Percentiles rank a stretch among this genome's conserved stretches.
These are phyloP conservation scores for Aureobasidium sp. DNA, from an alignment of 2,329 filamentous ascomycete species.

Conservation along the genomic window DNA sequence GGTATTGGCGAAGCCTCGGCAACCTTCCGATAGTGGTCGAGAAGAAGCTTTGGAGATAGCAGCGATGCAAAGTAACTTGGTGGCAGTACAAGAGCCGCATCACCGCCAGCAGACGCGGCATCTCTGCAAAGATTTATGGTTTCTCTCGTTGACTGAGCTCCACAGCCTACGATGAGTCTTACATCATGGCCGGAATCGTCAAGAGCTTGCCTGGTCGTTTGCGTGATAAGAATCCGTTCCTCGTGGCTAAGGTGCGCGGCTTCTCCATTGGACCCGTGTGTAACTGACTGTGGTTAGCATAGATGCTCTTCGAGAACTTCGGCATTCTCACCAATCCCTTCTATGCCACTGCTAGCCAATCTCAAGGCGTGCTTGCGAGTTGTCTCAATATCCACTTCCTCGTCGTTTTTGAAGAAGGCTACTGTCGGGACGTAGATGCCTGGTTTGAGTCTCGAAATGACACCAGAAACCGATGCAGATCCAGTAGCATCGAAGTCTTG, in stretches of 20 bases:
- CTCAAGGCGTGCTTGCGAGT: slow-evolving; percentile 49
- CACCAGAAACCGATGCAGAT: not conserved
- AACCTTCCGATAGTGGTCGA: slow-evolving; percentile 42
- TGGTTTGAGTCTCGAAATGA: not conserved
- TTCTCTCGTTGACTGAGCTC: slow-evolving; percentile 66
- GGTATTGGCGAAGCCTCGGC: slow-evolving; percentile 58
- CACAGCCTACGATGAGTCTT: slow-evolving; percentile 70
- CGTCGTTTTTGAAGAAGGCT: slow-evolving; percentile 38
- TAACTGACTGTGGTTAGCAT: slow-evolving; percentile 34
- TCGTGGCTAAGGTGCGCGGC: slow-evolving; percentile 68
- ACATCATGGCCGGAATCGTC: slow-evolving; percentile 57
- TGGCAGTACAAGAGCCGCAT: slow-evolving; percentile 69
- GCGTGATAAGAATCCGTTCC: slow-evolving; percentile 63
- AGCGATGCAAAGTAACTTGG: slow-evolving; percentile 61
- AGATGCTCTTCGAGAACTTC: too few relatives aligned
- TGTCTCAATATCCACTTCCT: slow-evolving; percentile 37
- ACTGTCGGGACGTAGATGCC: slow-evolving; percentile 38
- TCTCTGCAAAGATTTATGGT: slow-evolving; percentile 63
- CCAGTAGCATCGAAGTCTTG: not conserved
- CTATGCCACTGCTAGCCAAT: slow-evolving; percentile 64
- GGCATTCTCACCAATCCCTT: slow-evolving; percentile 49
- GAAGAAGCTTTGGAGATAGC: slow-evolving; percentile 6
- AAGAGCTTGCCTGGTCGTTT: slow-evolving; percentile 62
- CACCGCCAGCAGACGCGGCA: slow-evolving; percentile 61
- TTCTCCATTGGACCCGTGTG: slow-evolving; percentile 77